Evolutionary conservation across 306 rosid species (phyloP), one percentile per base, ranked within the genome.

Genomic region (Vigna nakashimae): DNA sequence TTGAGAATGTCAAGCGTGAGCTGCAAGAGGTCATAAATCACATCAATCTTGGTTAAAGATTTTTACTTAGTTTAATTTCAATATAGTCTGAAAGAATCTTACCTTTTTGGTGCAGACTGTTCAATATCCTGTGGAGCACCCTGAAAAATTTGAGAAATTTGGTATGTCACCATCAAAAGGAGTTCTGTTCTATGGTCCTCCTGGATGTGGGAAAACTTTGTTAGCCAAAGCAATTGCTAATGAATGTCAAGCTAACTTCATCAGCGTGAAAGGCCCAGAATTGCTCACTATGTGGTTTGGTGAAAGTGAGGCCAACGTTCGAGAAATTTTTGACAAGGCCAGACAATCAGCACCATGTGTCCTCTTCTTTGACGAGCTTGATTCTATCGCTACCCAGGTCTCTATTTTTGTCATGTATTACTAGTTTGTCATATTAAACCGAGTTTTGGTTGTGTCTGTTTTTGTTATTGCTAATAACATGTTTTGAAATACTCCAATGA

Each of bases 231-330:
- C 86, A 52, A 84, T 84, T 40, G 88, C 90, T 10, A 84, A 84
- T 67, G 88, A 87, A 82, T 84, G 88, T 43, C 84, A 87, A 72
- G 90, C 88, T 14, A 87, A 87, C 73, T 87, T 87, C 74, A 87
- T 87, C 71, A 87, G 87, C 59, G 72, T 86, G 71, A 86, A 86
- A 32, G 90, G 87, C 20, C 90, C 90, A 14, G 90, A 87, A 73
- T 80, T 87, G 43, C 90, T 87, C 40, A 87, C 90, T 28, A 84
- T 87, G 90, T 87, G 90, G 88, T 87, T 87, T 79, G 90, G 88
- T 58, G 90, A 87, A 80, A 87, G 90, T 75, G 90, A 87, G 73
- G 88, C 86, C 80, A 87, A 87, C 72, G 86, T 87, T 50, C 80
- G 88, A 45, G 88, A 87, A 71, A 79, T 84, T 69, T 87, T 87